Base-by-base conservation (phyloP, 164 flowering plant genomes). In the Kingdonia uniflora region DNA sequence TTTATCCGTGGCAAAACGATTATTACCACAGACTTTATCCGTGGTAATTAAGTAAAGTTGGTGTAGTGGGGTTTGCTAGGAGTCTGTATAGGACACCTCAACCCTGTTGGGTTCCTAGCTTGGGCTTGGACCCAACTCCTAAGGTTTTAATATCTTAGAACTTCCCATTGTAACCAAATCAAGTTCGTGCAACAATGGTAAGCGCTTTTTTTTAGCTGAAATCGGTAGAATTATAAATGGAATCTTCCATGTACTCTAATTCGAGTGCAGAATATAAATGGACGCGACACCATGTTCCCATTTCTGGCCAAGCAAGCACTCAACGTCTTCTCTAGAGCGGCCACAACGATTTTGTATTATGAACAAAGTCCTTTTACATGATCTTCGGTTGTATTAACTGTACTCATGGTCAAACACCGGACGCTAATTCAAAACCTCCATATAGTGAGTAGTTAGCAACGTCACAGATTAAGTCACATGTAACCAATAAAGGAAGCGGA, bases 401-500 rank as follows among this genome's bases (percentile, higher is more conserved):
- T 69, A 53, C 85, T 70, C 99, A 65, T 87, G 97, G 55, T 89
- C 92, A 46, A 94, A 94, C 43, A 89, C 81, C 5, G 99, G 90
- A 1, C 95, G 97, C 51, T 53, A 66, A 7, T 68, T 94, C 97
- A 50, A 79, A 89, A 4, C 76, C 80, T n/a, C 99, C 99, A 57
- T 94, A 62, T 70, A 94, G 54, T 80, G 85, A 0, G 82, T 73
- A 0, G 96, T 86, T 29, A n/a, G n/a, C n/a, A n/a, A n/a, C n/a
- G n/a, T n/a, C n/a, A n/a, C n/a, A n/a, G n/a, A n/a, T n/a, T n/a
- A n/a, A n/a, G n/a, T n/a, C n/a, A n/a, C n/a, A n/a, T n/a, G n/a
- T n/a, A n/a, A n/a, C n/a, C n/a, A n/a, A n/a, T n/a, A n/a, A n/a
- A n/a, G n/a, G n/a, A n/a, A n/a, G n/a, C n/a, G n/a, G n/a, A n/a